A percentile compares a stretch with the other conserved stretches of the same genome.
Evolutionary conservation across 306 rosid species (phyloP).

Genomic region (Chamaecrista fasciculata): DNA sequence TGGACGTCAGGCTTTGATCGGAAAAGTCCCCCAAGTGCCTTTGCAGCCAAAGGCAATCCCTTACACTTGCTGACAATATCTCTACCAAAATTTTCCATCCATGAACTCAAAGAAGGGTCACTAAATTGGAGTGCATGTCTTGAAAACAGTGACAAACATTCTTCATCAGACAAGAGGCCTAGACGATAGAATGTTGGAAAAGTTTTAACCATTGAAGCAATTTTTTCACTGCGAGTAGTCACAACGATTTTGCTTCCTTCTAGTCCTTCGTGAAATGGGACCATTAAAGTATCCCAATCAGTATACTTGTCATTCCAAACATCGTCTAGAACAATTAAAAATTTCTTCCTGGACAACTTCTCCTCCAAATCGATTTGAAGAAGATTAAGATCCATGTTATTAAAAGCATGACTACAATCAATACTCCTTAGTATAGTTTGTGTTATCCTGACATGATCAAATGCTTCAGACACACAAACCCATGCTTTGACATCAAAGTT

Average conservation of each 20-base stretch:
- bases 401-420: neutral
- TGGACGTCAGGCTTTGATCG: neutral
- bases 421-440: neutral
- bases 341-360: neutral
- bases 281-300: neutral
- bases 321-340: conserved; percentile 15
- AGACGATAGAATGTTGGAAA: neutral
- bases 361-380: conserved; percentile 3
- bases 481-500: neutral
- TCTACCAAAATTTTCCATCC: neutral
- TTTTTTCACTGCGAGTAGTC: neutral
- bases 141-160: neutral
- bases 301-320: neutral
- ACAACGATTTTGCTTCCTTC: conserved; percentile 16
- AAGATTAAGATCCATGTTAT: neutral
- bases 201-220: neutral
- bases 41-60: conserved; percentile 24
- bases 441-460: neutral
- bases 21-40: conserved; percentile 2
- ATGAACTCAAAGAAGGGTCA: too few species aligned
- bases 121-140: neutral
- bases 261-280: neutral
- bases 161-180: neutral
- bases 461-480: neutral
- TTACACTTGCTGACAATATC: neutral